phyloP scores from a whole-genome alignment of 108 stramenopile species.

The Schizochytrium sp. region DNA sequence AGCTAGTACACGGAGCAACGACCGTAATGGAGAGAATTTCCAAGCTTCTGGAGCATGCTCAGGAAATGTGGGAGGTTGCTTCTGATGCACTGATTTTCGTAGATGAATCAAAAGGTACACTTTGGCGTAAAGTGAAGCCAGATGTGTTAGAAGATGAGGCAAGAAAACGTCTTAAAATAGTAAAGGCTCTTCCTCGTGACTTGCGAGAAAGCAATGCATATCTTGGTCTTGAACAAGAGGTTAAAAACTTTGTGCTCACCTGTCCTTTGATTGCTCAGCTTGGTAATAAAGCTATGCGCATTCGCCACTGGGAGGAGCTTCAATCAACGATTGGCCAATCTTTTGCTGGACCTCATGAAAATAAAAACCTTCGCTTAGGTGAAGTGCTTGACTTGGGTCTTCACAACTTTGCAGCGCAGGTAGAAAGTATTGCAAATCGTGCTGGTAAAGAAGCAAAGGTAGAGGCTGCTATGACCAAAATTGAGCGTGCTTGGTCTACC shows the following conservation, averaged over 20 bases:
- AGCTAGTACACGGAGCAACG: conserved; percentile 72
- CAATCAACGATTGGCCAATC: conserved; percentile 70
- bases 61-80: conserved; percentile 79
- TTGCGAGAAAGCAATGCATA: conserved; percentile 69
- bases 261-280: conserved; percentile 82
- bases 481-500: conserved; percentile 78
- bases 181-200: conserved; percentile 66
- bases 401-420: conserved; percentile 79
- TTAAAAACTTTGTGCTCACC: conserved; percentile 84
- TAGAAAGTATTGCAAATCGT: conserved; percentile 85
- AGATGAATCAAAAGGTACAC: conserved; percentile 69
- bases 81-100: conserved; percentile 76
- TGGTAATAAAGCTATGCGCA: conserved; percentile 79
- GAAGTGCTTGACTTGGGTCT: conserved; percentile 79
- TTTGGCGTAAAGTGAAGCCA: conserved; percentile 79
- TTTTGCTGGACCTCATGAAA: conserved; percentile 81
- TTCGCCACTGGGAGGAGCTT: conserved; percentile 83
- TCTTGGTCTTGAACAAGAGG: conserved; percentile 72
- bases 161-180: conserved; percentile 75
- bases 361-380: conserved; percentile 76
- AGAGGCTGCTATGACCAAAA: conserved; percentile 75
- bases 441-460: conserved; percentile 87
- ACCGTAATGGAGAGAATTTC: conserved; percentile 61
- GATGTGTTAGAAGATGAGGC: conserved; percentile 81
- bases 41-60: conserved; percentile 71